phyloP scores from a whole-genome alignment of 345 rosid genomes.

The Erodium maritimum region DNA sequence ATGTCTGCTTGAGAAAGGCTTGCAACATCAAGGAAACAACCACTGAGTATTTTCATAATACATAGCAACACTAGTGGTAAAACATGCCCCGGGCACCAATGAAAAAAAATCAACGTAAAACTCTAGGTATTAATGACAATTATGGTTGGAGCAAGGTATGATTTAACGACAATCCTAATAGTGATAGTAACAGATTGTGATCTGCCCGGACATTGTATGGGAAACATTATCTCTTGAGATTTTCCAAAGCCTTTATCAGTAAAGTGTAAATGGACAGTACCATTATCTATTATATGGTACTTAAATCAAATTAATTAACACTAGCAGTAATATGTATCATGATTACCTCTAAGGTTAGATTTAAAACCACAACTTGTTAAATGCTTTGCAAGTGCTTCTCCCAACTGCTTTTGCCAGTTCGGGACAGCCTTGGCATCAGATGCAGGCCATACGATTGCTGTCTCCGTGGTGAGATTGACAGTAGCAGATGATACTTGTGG shows the following conservation, averaged over 20 bases:
- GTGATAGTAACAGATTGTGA: too few relatives aligned
- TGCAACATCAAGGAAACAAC: not conserved
- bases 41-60: not conserved
- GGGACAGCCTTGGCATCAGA: conserved; percentile 63
- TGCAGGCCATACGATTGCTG: conserved; percentile 84
- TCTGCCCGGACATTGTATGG: too few relatives aligned
- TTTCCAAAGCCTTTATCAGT: too few relatives aligned
- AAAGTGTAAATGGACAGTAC: too few relatives aligned
- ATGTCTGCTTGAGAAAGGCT: not conserved
- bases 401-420: conserved; percentile 70
- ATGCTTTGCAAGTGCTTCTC: conserved; percentile 84
- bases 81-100: not conserved
- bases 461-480: conserved; percentile 88
- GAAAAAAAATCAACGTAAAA: too few relatives aligned
- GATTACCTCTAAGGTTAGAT: conserved; percentile 71
- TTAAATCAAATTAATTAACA: not conserved
- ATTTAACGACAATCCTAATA: too few relatives aligned
- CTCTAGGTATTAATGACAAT: too few relatives aligned
- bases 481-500: conserved; percentile 83
- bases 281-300: too few relatives aligned
- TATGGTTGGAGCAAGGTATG: too few relatives aligned
- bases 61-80: not conserved
- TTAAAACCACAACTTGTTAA: conserved; percentile 75
- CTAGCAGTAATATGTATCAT: conserved; percentile 1
- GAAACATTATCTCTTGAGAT: too few relatives aligned